A percentile compares a stretch with the other conserved stretches of the same genome.
phyloP scores from a whole-genome alignment of 352 stramenopile species.

The Globisporangium radiosum region DNA sequence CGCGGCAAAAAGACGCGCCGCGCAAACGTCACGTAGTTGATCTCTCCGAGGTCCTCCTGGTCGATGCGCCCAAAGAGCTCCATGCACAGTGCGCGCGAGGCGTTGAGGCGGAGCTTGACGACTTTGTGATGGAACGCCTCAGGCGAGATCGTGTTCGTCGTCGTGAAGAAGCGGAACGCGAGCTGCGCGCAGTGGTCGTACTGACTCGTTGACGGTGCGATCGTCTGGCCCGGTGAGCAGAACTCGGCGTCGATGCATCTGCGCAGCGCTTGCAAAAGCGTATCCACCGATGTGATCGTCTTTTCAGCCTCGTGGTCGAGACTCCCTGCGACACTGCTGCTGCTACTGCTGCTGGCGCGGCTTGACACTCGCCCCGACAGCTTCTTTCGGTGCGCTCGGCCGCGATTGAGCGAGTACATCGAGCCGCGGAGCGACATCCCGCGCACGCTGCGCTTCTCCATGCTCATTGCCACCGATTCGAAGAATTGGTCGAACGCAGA shows the following conservation, averaged over 20 bases:
- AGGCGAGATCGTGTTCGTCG: constrained; percentile 59
- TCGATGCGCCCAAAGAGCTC: constrained; percentile 59
- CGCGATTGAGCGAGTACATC: constrained; percentile 21
- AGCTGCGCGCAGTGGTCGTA: constrained; percentile 62
- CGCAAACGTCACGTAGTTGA: constrained; percentile 57
- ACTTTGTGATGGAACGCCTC: constrained; percentile 66
- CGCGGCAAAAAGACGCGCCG: constrained; percentile 51
- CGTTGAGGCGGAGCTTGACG: constrained; percentile 46
- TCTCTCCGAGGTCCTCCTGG: constrained; percentile 56
- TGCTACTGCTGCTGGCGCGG: constrained; percentile 7
- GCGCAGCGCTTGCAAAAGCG: constrained; percentile 46
- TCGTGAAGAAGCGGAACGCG: constrained; percentile 75
- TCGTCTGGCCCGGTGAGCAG: constrained; percentile 24
- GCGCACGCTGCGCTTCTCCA: constrained; percentile 15
- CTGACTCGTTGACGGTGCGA: constrained; percentile 21
- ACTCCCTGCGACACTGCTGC: neutral
- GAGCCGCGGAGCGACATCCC: constrained; percentile 31
- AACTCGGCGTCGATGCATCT: constrained; percentile 43
- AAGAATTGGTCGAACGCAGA: too few species aligned
- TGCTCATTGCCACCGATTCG: neutral
- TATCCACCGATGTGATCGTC: constrained; percentile 33
- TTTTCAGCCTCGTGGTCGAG: constrained; percentile 4
- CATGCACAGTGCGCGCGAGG: constrained; percentile 31
- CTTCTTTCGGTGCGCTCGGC: constrained; percentile 13
- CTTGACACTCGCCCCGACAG: constrained; percentile 1